Conservation (phyloP, 225 moss, liverwort and hornwort species). For the Marchantia paleacea region DNA sequence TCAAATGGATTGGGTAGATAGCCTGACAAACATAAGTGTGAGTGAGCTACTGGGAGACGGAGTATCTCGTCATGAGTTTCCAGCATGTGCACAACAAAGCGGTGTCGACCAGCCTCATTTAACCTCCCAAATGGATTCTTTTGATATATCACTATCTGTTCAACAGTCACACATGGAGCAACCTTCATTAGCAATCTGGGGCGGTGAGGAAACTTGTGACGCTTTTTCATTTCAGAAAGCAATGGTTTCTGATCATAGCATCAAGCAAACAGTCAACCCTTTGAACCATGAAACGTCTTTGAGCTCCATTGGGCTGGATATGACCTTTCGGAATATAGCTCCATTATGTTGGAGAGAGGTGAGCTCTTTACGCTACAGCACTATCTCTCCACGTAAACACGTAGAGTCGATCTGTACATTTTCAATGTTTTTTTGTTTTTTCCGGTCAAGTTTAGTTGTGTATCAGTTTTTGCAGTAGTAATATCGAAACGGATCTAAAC, state of each 20-base stretch:
- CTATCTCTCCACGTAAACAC: not conserved
- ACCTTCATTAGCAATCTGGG: constrained; percentile 38
- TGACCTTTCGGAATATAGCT: constrained; percentile 28
- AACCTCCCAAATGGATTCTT: constrained; percentile 24
- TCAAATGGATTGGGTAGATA: constrained; percentile 51
- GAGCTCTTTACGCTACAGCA: not conserved
- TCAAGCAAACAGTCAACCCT: constrained; percentile 18
- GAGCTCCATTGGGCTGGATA: constrained; percentile 36
- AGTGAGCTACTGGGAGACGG: constrained; percentile 44
- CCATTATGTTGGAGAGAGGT: constrained; percentile 43
- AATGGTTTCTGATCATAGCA: constrained; percentile 21
- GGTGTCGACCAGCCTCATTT: constrained; percentile 9
- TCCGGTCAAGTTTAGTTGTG: too few relatives aligned
- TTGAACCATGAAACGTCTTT: constrained; percentile 23
- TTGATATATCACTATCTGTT: constrained; percentile 29
- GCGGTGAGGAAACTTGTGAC: constrained; percentile 52
- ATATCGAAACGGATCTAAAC: too few relatives aligned
- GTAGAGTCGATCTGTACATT: not conserved
- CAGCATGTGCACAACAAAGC: constrained; percentile 1
- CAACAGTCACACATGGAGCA: constrained; percentile 26
- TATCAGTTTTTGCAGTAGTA: too few relatives aligned
- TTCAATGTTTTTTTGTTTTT: too few relatives aligned
- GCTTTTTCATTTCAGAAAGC: constrained; percentile 44
- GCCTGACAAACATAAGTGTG: constrained; percentile 41
- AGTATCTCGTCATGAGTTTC: constrained; percentile 24